Evolutionary conservation across 2,329 filamentous ascomycete genomes (phyloP).

Genomic region (Calonectria pseudoturangicola): DNA sequence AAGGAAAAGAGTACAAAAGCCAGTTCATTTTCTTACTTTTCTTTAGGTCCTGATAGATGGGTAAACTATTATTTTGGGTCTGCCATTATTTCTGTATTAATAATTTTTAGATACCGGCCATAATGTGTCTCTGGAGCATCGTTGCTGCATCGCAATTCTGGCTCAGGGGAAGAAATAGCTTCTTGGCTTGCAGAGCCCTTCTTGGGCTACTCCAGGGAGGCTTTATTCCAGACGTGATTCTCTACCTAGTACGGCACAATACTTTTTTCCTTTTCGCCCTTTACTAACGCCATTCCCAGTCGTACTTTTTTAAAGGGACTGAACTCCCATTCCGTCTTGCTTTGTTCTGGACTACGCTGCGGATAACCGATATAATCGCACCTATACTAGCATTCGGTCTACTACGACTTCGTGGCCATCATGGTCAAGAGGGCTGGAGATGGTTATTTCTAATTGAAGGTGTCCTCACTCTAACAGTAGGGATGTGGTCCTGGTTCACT

Average conservation of each 20-base stretch:
- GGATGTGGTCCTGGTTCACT: slow-evolving; percentile 49
- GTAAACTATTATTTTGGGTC: slow-evolving; percentile 1
- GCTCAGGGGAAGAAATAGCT: slow-evolving; percentile 61
- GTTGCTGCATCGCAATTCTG: slow-evolving; percentile 70
- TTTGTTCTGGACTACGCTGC: slow-evolving; percentile 42
- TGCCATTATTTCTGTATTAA: not conserved
- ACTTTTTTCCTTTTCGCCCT: slow-evolving; percentile 50
- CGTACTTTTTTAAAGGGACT: slow-evolving; percentile 63
- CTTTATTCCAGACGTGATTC: slow-evolving; percentile 66
- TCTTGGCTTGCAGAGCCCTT: slow-evolving; percentile 62
- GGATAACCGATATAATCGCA: slow-evolving; percentile 45
- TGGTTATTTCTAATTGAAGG: slow-evolving; percentile 67
- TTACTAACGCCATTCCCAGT: slow-evolving; percentile 3
- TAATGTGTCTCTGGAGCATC: slow-evolving; percentile 74
- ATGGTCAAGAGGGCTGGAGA: slow-evolving; percentile 51
- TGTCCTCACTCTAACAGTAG: slow-evolving; percentile 56
- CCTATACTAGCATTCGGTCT: slow-evolving; percentile 52
- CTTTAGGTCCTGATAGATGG: slow-evolving; percentile 72
- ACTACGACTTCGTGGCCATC: slow-evolving; percentile 49
- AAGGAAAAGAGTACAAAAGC: not conserved
- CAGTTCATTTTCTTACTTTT: not conserved
- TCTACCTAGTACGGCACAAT: slow-evolving; percentile 29
- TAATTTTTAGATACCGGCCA: slow-evolving; percentile 67
- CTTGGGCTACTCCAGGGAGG: slow-evolving; percentile 67
- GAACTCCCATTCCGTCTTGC: slow-evolving; percentile 45